These are phyloP conservation scores for Colletotrichum sp. DNA, from an alignment of 2,329 filamentous ascomycete genomes.

Conservation along the genomic window DNA sequence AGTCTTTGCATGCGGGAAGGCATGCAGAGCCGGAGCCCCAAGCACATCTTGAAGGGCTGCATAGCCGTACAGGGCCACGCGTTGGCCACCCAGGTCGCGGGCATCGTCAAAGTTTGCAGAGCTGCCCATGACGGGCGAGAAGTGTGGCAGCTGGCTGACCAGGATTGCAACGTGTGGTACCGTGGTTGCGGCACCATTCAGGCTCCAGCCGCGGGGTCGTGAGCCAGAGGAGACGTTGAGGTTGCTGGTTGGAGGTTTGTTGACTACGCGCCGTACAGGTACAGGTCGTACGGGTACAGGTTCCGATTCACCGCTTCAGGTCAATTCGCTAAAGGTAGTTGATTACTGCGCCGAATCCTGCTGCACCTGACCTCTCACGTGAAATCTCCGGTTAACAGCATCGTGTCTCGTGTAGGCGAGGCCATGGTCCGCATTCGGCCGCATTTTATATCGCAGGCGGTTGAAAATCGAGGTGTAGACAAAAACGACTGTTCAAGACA, in stretches of 20 bases:
- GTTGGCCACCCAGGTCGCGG: not conserved
- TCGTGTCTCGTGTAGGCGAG: not conserved
- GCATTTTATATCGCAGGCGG: not conserved
- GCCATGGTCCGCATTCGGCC: not conserved
- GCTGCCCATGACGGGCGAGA: not conserved
- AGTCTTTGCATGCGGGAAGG: not conserved
- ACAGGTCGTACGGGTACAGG: not conserved
- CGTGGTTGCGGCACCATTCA: slow-evolving; percentile 3
- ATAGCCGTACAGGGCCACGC: slow-evolving; percentile 4
- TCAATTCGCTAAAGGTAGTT: not conserved
- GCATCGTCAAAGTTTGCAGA: not conserved
- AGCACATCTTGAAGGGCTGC: slow-evolving; percentile 10
- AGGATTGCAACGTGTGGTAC: not conserved
- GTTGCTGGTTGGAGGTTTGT: not conserved
- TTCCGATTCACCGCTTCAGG: slow-evolving; percentile 14
- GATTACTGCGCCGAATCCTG: not conserved
- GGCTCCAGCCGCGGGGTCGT: not conserved
- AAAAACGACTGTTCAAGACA: not conserved
- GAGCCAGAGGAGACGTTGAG: not conserved
- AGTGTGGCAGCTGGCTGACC: not conserved
- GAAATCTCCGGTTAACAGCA: not conserved
- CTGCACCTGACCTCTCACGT: slow-evolving; percentile 18
- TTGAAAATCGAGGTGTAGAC: not conserved
- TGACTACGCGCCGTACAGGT: not conserved
- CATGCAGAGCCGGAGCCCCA: not conserved